Evolutionary conservation across 495 filamentous ascomycete species (phyloP).

Genomic region (Cercophora sp.): DNA sequence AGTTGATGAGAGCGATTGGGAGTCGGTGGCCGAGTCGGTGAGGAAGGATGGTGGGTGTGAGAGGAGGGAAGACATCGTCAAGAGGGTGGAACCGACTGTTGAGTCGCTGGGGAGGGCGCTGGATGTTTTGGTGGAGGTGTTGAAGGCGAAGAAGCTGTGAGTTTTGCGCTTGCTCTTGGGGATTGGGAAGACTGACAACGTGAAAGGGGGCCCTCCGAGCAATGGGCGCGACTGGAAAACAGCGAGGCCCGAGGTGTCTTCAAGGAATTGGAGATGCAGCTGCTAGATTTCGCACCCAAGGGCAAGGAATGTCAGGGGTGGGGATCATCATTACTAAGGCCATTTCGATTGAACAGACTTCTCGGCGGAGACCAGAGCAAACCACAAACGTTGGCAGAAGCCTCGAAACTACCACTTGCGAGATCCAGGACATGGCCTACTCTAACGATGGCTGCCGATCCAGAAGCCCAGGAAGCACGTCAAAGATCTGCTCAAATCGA

Average conservation of each 20-base stretch:
- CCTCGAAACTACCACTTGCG: background rate
- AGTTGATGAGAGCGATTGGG: background rate
- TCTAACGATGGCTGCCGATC: background rate
- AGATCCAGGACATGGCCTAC: conserved; percentile 5
- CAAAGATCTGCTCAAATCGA: conserved; percentile 8
- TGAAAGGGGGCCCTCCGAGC: background rate
- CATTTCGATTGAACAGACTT: background rate
- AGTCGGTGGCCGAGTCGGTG: background rate
- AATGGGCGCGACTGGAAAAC: background rate
- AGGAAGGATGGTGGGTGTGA: background rate
- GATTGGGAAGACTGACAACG: background rate
- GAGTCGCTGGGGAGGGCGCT: background rate
- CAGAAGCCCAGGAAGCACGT: conserved; percentile 4
- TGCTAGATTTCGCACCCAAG: background rate
- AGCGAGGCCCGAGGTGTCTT: background rate
- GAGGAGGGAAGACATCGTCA: background rate
- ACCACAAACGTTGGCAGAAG: background rate
- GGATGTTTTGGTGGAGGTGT: background rate
- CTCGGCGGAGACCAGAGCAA: background rate
- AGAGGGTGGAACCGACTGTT: background rate
- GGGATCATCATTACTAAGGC: background rate
- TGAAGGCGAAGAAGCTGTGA: conserved; percentile 4
- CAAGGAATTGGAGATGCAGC: background rate
- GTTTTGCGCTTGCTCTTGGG: background rate
- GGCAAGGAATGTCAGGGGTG: too few species aligned